Percentiles rank a stretch among this genome's conserved stretches.
These are phyloP conservation scores for Cercospora beticola DNA, from an alignment of 2,329 filamentous ascomycete genomes.

Conservation along the genomic window DNA sequence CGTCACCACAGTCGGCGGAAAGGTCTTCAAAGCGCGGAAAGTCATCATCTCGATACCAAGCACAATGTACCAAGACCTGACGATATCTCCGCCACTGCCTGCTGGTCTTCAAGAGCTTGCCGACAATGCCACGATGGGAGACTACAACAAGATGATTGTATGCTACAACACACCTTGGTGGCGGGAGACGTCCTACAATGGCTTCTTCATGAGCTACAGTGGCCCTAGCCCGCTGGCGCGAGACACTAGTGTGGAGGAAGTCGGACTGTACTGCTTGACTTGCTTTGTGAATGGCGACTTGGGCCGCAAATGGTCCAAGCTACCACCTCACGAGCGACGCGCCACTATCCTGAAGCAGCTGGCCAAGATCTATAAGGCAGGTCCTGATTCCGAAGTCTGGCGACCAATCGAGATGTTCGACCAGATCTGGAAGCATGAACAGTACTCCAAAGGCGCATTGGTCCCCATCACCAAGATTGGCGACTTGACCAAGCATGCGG, in stretches of 20 bases:
- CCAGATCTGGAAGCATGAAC: constrained; percentile 10
- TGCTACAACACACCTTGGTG: constrained; percentile 12
- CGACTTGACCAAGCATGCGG: constrained; percentile 8
- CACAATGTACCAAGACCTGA: constrained; percentile 7
- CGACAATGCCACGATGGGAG: not conserved
- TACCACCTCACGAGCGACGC: constrained; percentile 6
- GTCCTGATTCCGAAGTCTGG: constrained; percentile 9
- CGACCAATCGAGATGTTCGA: constrained; percentile 9
- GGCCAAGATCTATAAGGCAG: constrained; percentile 4
- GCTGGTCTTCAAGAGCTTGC: not conserved
- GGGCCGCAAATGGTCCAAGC: constrained; percentile 7
- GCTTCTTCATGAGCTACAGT: constrained; percentile 10
- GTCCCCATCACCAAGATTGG: constrained; percentile 2
- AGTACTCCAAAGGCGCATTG: constrained; percentile 6
- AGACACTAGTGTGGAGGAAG: constrained; percentile 7
- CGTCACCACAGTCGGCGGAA: not conserved
- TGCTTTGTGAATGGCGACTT: constrained; percentile 11
- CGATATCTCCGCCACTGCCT: constrained; percentile 5
- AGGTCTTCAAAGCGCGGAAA: not conserved
- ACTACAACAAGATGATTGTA: constrained; percentile 12
- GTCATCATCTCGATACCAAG: constrained; percentile 9
- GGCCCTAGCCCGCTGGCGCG: constrained; percentile 1
- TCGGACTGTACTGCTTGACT: constrained; percentile 5
- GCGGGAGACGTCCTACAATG: constrained; percentile 6
- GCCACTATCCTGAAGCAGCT: constrained; percentile 9